Conservation (phyloP, 306 rosid genomes). For the Trifolium pratense region DNA sequence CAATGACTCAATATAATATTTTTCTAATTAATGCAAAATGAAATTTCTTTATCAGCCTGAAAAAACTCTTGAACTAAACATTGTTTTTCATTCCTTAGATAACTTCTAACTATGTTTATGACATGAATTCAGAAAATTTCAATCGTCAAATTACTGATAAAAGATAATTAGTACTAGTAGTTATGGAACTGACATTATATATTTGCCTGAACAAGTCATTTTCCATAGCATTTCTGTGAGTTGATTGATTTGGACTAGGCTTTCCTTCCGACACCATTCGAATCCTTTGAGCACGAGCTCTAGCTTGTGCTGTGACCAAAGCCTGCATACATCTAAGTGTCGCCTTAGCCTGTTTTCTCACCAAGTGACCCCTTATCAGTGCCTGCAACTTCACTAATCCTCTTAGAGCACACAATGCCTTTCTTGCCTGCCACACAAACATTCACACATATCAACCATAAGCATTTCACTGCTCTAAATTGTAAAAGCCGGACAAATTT, state of each 20-base stretch:
- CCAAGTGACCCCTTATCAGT: conserved; percentile 86
- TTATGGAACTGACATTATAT: conserved; percentile 61
- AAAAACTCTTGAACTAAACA: conserved; percentile 12
- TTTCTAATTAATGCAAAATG: neutral
- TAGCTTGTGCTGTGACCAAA: conserved; percentile 82
- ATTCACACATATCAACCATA: conserved; percentile 11
- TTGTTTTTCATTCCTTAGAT: neutral
- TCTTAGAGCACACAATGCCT: conserved; percentile 80
- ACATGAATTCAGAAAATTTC: conserved; percentile 11
- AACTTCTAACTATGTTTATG: neutral
- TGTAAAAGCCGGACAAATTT: neutral
- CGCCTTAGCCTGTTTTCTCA: conserved; percentile 81
- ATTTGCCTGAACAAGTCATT: conserved; percentile 51
- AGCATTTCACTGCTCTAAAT: neutral
- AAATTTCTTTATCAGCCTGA: conserved; percentile 4
- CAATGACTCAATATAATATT: neutral
- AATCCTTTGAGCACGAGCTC: conserved; percentile 88
- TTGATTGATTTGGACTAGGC: conserved; percentile 48
- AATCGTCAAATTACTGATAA: conserved; percentile 4
- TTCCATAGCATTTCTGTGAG: conserved; percentile 52
- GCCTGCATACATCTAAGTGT: conserved; percentile 91
- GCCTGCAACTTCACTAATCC: conserved; percentile 95
- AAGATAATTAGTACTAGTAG: conserved; percentile 11
- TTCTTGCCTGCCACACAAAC: conserved; percentile 71
- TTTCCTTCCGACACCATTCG: conserved; percentile 57